Percentiles rank a stretch among this genome's conserved stretches.
Conservation (phyloP, 2,329 filamentous ascomycete genomes). For the Diaporthe vexans region DNA sequence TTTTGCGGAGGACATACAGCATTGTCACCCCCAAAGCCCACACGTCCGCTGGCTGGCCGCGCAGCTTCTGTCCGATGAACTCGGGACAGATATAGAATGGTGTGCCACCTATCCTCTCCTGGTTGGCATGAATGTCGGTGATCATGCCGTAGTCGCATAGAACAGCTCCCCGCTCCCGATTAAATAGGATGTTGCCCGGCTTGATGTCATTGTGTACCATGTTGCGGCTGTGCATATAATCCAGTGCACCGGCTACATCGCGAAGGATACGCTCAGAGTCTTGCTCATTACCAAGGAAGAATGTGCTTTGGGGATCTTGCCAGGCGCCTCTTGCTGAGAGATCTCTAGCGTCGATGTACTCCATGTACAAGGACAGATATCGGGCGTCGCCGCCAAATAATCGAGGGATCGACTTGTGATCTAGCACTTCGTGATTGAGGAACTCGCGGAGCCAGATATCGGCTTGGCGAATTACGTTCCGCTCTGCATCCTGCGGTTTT, state of each 20-base stretch:
- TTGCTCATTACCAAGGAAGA: slow-evolving; percentile 63
- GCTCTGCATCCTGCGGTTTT: slow-evolving; percentile 65
- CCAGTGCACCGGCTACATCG: slow-evolving; percentile 67
- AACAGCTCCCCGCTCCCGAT: slow-evolving; percentile 69
- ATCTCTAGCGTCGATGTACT: slow-evolving; percentile 70
- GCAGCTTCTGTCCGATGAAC: slow-evolving; percentile 68
- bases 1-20: slow-evolving; percentile 70
- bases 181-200: slow-evolving; percentile 73
- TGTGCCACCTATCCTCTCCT: slow-evolving; percentile 63
- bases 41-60: slow-evolving; percentile 69
- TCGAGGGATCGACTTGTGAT: slow-evolving; percentile 70
- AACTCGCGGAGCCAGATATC: slow-evolving; percentile 73
- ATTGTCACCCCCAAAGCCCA: slow-evolving; percentile 73
- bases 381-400: slow-evolving; percentile 72
- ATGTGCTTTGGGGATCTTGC: slow-evolving; percentile 55
- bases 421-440: slow-evolving; percentile 66
- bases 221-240: slow-evolving; percentile 68
- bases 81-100: slow-evolving; percentile 74
- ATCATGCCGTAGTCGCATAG: slow-evolving; percentile 73
- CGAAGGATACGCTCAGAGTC: slow-evolving; percentile 67
- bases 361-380: slow-evolving; percentile 73
- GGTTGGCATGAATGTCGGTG: slow-evolving; percentile 61
- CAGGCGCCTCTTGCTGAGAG: slow-evolving; percentile 64
- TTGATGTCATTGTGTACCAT: slow-evolving; percentile 75
- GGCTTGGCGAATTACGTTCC: slow-evolving; percentile 70